These are phyloP conservation scores for Penstemon eatonii DNA, from an alignment of 257 asterid species.

Conservation along the genomic window DNA sequence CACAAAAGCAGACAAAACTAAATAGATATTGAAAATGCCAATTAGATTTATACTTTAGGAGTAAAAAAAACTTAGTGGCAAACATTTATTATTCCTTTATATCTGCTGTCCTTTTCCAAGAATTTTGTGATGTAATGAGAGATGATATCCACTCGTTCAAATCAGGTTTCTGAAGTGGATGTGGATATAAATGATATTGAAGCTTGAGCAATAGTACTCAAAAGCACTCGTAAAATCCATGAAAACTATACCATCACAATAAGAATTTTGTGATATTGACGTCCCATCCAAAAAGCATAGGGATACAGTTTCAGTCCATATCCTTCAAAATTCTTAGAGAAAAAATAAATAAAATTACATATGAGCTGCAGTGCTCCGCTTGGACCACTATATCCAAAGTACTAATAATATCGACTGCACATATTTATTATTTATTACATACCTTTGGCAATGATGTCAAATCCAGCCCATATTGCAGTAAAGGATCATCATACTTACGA, in stretches of 20 bases:
- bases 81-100: constrained; percentile 4
- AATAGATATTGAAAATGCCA: neutral
- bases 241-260: neutral
- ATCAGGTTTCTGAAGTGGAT: neutral
- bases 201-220: too few relatives aligned
- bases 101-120: neutral
- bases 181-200: too few relatives aligned
- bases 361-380: constrained; percentile 8
- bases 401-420: neutral
- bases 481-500: constrained; percentile 79
- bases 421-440: constrained; percentile 14
- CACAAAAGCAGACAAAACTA: constrained; percentile 3
- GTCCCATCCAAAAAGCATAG: too few relatives aligned
- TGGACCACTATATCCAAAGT: neutral
- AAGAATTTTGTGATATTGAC: neutral
- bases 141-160: neutral
- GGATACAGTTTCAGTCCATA: neutral
- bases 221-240: neutral
- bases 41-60: too few relatives aligned
- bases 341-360: neutral
- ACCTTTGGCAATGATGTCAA: constrained; percentile 68
- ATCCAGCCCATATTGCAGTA: constrained; percentile 80
- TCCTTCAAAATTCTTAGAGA: neutral
- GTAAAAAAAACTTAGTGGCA: neutral
- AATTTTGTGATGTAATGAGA: neutral